A percentile compares a stretch with the other conserved stretches of the same genome.
These are phyloP conservation scores for Lichtheimia corymbifera DNA, from an alignment of 371 early-diverging fungal species.

Conservation along the genomic window DNA sequence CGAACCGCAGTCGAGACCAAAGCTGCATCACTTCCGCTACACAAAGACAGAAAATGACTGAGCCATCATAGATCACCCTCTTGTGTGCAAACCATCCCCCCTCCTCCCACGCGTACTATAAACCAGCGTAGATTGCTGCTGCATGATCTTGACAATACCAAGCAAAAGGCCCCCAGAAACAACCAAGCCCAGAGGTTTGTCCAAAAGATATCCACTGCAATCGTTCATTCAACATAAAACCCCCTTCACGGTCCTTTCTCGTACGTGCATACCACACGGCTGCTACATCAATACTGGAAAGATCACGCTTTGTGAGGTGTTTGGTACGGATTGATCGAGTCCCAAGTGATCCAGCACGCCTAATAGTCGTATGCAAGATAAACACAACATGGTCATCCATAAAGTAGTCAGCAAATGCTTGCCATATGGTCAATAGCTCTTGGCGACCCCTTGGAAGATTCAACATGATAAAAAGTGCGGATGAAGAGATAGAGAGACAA, in stretches of 20 bases:
- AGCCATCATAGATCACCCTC: too few relatives aligned
- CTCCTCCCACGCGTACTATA: neutral
- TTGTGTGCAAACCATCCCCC: too few relatives aligned
- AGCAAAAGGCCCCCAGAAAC: slow-evolving; percentile 9
- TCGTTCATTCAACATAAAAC: too few relatives aligned
- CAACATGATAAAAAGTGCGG: neutral
- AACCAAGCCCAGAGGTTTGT: neutral
- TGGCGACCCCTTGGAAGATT: neutral
- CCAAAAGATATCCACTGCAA: too few relatives aligned
- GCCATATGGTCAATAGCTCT: slow-evolving; percentile 11
- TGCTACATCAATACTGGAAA: slow-evolving; percentile 9
- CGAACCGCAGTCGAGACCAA: slow-evolving; percentile 9
- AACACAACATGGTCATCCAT: neutral
- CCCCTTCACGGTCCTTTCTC: neutral
- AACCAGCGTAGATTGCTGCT: slow-evolving; percentile 2
- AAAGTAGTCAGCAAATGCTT: neutral
- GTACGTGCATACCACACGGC: slow-evolving; percentile 13
- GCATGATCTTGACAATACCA: slow-evolving; percentile 4
- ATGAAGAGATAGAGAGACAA: neutral
- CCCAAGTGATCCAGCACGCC: slow-evolving; percentile 13
- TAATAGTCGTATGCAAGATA: neutral
- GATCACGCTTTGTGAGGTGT: slow-evolving; percentile 7
- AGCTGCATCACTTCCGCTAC: slow-evolving; percentile 16
- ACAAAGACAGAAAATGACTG: neutral
- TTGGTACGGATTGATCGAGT: slow-evolving; percentile 1